phyloP scores from a whole-genome alignment of 495 filamentous ascomycete species.

The Pyrenopolyporus hunteri region DNA sequence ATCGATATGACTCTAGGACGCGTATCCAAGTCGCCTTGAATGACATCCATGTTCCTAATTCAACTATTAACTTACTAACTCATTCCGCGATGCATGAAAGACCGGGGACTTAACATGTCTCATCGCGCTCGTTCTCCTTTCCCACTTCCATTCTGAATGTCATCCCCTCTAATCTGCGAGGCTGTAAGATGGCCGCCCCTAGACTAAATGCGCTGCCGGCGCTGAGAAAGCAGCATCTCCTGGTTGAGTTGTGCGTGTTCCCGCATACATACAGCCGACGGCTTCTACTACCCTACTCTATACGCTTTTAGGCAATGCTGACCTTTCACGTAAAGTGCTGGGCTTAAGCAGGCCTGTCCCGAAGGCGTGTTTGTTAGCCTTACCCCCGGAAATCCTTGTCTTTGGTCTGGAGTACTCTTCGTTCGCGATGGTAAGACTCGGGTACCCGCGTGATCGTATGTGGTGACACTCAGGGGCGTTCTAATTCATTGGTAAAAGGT shows the following conservation, averaged over 20 bases:
- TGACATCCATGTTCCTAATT: not conserved
- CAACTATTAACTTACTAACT: too few species aligned
- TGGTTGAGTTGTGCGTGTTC: constrained; percentile 75
- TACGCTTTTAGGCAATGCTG: constrained; percentile 8
- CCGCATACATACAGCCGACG: not conserved
- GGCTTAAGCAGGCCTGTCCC: constrained; percentile 79
- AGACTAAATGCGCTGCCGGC: constrained; percentile 37
- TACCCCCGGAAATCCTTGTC: constrained; percentile 75
- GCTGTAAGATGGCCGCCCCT: constrained; percentile 28
- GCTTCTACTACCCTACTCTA: not conserved
- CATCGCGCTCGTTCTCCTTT: constrained; percentile 12
- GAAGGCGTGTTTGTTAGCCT: constrained; percentile 85
- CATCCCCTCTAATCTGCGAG: constrained; percentile 4
- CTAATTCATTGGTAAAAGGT: constrained; percentile 55
- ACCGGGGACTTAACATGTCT: constrained; percentile 14
- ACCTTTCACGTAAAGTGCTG: constrained; percentile 62
- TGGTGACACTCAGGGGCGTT: constrained; percentile 1
- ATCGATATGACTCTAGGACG: constrained; percentile 11
- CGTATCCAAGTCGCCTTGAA: too few species aligned
- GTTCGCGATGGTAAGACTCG: constrained; percentile 74
- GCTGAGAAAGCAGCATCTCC: constrained; percentile 65
- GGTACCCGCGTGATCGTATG: constrained; percentile 22
- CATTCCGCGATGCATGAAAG: constrained; percentile 21
- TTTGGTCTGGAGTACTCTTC: constrained; percentile 91
- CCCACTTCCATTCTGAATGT: constrained; percentile 4